Evolutionary conservation across 1,284 basidiomycete species (phyloP), one percentile per base, ranked within the genome.

Genomic region (Moesziomyces sp.): DNA sequence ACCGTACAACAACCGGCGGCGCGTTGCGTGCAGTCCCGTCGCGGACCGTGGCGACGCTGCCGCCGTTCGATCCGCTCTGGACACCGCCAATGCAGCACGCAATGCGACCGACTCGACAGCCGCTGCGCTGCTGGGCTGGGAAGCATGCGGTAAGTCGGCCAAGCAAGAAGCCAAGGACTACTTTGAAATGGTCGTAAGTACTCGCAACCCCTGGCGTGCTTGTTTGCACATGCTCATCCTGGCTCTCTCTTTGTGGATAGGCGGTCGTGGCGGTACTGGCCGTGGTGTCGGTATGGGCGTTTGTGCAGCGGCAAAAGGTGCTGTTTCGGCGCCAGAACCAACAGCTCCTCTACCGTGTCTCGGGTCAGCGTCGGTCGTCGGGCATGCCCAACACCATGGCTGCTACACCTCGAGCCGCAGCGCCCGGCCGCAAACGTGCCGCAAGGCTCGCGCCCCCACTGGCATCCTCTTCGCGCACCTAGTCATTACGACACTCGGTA

Each of bases 1-100:
- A 38, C 78, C 78, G 10, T 79, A 79, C 74, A 76, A 76, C 55
- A 78, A 78, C 53, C 67, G 78, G 6, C 67, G 75, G 19, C 49
- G 70, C 7, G 71, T 76, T 13, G 51, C 57, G 4, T 79, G 78
- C 46, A 51, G 47, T 8, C 55, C 49, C 28, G 24, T 65, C 2
- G 14, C 33, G 19, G n/a, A 53, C 30, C 52, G 44, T 9, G 13
- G 21, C 43, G 46, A 62, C 21, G 45, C 56, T 1, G 0, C 30
- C 3, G 26, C 58, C 8, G 45, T 70, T 28, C 52, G 63, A 48
- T 2, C 46, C 9, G 68, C 68, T 1, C 56, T 54, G 8, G 19
- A 18, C 16, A 5, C 30, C 3, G 52, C 60, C 30, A 23, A 23
- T 23, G 47, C 55, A 2, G 23, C 52, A 21, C 43, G 43, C 10